Evolutionary conservation across 208 protist genomes (phyloP), one percentile per base, ranked within the genome.

Genomic region (Leishmania major): DNA sequence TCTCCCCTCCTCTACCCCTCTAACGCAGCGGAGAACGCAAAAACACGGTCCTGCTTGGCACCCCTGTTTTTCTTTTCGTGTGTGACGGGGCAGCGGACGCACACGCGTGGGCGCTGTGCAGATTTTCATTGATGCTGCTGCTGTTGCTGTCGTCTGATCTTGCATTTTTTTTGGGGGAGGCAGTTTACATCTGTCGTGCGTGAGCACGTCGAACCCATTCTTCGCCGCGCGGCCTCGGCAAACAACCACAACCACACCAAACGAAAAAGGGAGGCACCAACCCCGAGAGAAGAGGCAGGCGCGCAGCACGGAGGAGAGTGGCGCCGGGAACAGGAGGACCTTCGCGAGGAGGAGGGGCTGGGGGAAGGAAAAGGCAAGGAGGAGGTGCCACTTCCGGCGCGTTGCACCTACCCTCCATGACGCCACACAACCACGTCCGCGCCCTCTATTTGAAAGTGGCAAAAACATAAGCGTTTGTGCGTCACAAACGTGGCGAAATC

Each of bases 401-500:
- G 19, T 37, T 74, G 22, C 69, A 13, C 25, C 28, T 85, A 96
- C 15, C 91, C 88, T 10, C 91, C 94, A 80, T 97, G 94, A 0
- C 92, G 89, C 94, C 94, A 97, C 53, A 95, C 92, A 0, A 95
- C 91, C 5, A 97, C 89, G 77, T 96, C 87, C 0, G 94, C 90
- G 7, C 94, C 94, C 72, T 95, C 92, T 28, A 97, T 73, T 62
- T 94, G 86, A 83, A 97, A 97, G 76, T 95, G 92, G 78, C 89
- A 95, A 67, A 96, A 96, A 3, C 75, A 93, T 22, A 89, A 84
- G 1, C 79, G 71, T 79, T 95, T 88, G 83, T 97, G 91, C 17
- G 94, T 95, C 47, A 97, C 92, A 75, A 91, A 97, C 4, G 91
- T 93, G 45, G 91, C 92, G 81, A 95, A 97, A 74, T 93, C 91